Evolutionary conservation across 164 flowering plant species (phyloP), one percentile per base, ranked within the genome.

Genomic region (Aristolochia fimbriata): DNA sequence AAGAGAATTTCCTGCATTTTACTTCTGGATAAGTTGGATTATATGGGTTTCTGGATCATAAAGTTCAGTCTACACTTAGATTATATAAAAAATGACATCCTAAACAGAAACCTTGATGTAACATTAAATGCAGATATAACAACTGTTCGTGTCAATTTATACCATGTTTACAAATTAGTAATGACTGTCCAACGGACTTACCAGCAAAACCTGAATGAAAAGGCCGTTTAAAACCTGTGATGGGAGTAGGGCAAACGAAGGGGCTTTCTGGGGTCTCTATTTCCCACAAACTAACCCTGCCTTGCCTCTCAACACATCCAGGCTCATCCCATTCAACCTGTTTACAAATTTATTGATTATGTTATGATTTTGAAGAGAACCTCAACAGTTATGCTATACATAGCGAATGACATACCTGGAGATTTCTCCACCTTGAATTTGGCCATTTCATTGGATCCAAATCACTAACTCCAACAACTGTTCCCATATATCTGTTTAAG

Each of bases 311-410:
- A 52, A 77, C 76, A 64, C 83, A 83, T 6, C 93, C 96, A 30
- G 88, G 75, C 69, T 94, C 99, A 76, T 94, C 99, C 97, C 99
- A 94, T 70, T 94, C 97, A 2, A 91, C 97, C 96, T 92, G 81
- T 60, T 60, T 52, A 70, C 23, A 6, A 65, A 14, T 30, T 53
- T 15, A 0, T 49, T 22, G n/a, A 8, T 51, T 23, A 9, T 27
- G 20, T 61, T 65, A 27, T 41, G 24, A 37, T 37, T 6, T 37
- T 3, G 10, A 7, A 37, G 43, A 37, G 43, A 37, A 37, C 9
- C 43, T 37, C 43, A 37, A 37, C 10, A 5, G 9, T 7, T 37
- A 10, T 37, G 43, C 43, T 10, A 37, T 10, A 37, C 43, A 37
- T 37, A 52, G 9, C 2, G 30, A 14, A 52, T 16, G 60, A 49